Conservation (phyloP, 352 stramenopile species). For the Phytophthora cryptogea region DNA sequence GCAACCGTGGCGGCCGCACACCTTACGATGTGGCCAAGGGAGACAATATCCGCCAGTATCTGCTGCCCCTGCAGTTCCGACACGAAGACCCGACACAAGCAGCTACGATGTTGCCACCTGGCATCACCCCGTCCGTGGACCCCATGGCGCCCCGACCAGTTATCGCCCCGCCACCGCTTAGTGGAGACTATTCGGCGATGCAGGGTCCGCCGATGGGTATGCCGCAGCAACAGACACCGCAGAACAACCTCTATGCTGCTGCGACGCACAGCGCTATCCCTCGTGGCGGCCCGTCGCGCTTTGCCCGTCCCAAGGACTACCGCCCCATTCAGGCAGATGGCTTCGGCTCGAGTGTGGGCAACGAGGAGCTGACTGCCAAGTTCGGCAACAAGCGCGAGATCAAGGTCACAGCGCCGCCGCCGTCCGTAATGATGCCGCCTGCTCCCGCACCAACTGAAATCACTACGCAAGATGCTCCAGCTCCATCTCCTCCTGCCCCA, state of each 20-base stretch:
- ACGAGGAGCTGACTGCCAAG: slow-evolving; percentile 87
- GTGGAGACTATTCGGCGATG: slow-evolving; percentile 53
- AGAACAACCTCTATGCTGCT: slow-evolving; percentile 76
- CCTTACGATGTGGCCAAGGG: slow-evolving; percentile 87
- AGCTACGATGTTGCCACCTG: slow-evolving; percentile 63
- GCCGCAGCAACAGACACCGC: slow-evolving; percentile 35
- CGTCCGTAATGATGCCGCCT: slow-evolving; percentile 32
- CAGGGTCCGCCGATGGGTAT: slow-evolving; percentile 30
- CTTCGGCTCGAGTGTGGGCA: slow-evolving; percentile 90
- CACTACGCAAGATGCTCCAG: not conserved
- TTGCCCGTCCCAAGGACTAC: slow-evolving; percentile 72
- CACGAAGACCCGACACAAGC: slow-evolving; percentile 79
- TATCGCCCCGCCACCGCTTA: slow-evolving; percentile 67
- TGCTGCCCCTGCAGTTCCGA: slow-evolving; percentile 87
- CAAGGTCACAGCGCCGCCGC: slow-evolving; percentile 79
- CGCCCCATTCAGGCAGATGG: slow-evolving; percentile 88
- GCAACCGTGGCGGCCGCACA: slow-evolving; percentile 81
- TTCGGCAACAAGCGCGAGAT: slow-evolving; percentile 88
- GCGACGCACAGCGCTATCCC: slow-evolving; percentile 85
- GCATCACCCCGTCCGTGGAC: slow-evolving; percentile 78
- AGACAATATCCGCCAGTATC: slow-evolving; percentile 83
- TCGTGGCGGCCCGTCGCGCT: slow-evolving; percentile 48
- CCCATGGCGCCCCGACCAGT: slow-evolving; percentile 62
- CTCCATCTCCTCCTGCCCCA: slow-evolving; percentile 19
- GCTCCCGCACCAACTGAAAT: slow-evolving; percentile 14